These are phyloP conservation scores for Suillus occidentalis DNA, from an alignment of 768 basidiomycete genomes.

Conservation along the genomic window DNA sequence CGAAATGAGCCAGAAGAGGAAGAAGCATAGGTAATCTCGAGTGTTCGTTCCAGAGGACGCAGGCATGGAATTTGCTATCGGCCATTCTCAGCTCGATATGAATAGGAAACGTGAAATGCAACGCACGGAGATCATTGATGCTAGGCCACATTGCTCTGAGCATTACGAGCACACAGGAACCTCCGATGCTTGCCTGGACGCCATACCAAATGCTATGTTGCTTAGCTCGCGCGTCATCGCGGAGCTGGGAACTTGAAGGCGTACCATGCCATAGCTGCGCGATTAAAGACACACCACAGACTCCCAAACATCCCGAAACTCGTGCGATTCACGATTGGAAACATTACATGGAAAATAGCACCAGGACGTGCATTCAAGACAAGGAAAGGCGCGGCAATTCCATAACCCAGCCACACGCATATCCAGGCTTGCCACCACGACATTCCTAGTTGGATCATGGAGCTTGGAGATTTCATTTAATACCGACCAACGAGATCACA, in stretches of 20 bases:
- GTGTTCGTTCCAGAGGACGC: slow-evolving; percentile 71
- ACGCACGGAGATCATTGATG: slow-evolving; percentile 62
- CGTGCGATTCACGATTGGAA: slow-evolving; percentile 73
- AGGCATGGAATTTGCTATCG: slow-evolving; percentile 67
- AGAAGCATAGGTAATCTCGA: slow-evolving; percentile 78
- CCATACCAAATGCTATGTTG: slow-evolving; percentile 67
- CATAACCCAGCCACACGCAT: slow-evolving; percentile 69
- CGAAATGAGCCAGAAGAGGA: slow-evolving; percentile 83
- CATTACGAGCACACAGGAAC: slow-evolving; percentile 73
- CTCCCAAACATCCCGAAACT: slow-evolving; percentile 79
- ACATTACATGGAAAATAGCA: slow-evolving; percentile 74
- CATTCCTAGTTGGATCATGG: slow-evolving; percentile 70
- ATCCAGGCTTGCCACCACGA: slow-evolving; percentile 89
- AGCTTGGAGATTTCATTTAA: slow-evolving; percentile 18
- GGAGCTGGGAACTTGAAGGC: slow-evolving; percentile 29
- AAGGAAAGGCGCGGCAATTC: slow-evolving; percentile 64
- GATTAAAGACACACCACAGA: slow-evolving; percentile 78
- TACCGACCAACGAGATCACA: neutral
- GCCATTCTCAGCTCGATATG: neutral
- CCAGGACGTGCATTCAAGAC: slow-evolving; percentile 77
- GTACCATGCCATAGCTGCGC: slow-evolving; percentile 71
- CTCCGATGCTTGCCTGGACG: slow-evolving; percentile 82
- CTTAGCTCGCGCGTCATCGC: slow-evolving; percentile 15
- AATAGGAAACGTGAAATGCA: slow-evolving; percentile 1
- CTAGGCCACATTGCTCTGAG: slow-evolving; percentile 77